These are phyloP conservation scores for Neurospora tetraspora DNA, from an alignment of 495 filamentous ascomycete species.

Conservation along the genomic window DNA sequence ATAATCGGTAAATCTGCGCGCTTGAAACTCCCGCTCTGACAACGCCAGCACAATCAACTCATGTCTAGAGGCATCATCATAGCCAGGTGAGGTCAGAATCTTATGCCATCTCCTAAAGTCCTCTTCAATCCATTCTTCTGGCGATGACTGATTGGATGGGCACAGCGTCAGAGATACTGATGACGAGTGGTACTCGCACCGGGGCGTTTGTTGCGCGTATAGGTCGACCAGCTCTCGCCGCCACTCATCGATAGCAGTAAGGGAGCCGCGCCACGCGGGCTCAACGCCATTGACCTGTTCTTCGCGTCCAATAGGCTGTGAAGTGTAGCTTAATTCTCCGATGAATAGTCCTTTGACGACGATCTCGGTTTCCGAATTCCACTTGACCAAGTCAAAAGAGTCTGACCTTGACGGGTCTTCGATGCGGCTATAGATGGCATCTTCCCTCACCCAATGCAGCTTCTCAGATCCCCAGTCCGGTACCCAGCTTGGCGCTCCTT, in stretches of 20 bases:
- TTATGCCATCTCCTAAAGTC: background rate
- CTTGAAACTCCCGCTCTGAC: background rate
- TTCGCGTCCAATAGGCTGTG: background rate
- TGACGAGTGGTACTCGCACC: background rate
- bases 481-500: background rate
- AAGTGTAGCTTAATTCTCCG: background rate
- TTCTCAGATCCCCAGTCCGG: background rate
- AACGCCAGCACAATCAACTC: background rate
- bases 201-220: background rate
- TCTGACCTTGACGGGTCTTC: background rate
- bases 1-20: background rate
- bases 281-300: background rate
- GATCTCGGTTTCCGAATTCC: background rate
- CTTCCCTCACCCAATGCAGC: background rate
- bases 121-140: background rate
- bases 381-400: background rate
- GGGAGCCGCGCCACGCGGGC: background rate
- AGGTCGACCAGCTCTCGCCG: background rate
- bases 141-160: background rate
- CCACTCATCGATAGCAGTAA: background rate
- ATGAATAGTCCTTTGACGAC: background rate
- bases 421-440: background rate
- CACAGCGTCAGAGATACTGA: background rate
- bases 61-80: background rate
- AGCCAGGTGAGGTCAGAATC: background rate